phyloP scores from a whole-genome alignment of 2,329 filamentous ascomycete species.

The Diaporthe sp. region DNA sequence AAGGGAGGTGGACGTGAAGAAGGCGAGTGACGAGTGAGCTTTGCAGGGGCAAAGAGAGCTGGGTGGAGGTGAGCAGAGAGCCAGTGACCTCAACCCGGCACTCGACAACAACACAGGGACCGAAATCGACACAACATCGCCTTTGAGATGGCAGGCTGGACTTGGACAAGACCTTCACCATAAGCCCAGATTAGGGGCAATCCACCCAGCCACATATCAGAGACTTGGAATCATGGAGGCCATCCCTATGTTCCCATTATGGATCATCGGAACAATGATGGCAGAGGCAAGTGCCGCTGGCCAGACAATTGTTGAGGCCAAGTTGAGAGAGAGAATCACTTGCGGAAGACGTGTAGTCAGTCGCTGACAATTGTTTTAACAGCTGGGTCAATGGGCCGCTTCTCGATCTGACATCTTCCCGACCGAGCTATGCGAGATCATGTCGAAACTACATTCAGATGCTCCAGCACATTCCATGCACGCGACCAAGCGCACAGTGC shows the following conservation, averaged over 20 bases:
- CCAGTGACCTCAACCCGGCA: not conserved
- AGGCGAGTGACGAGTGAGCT: not conserved
- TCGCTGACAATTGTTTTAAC: conserved; percentile 23
- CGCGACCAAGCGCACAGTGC: conserved; percentile 82
- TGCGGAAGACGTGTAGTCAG: not conserved
- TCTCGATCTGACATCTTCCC: conserved; percentile 97
- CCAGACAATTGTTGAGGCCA: not conserved
- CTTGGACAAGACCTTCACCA: not conserved
- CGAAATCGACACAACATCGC: too few species aligned
- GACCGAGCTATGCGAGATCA: conserved; percentile 87
- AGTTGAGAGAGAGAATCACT: not conserved
- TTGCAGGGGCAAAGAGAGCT: not conserved
- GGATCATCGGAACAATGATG: not conserved
- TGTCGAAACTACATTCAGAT: conserved; percentile 96
- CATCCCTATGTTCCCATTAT: not conserved
- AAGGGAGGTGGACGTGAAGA: too few species aligned
- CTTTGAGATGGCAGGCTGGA: not conserved
- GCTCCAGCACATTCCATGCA: conserved; percentile 91
- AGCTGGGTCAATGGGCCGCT: conserved; percentile 98
- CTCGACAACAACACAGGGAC: not conserved
- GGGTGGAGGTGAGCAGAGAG: not conserved
- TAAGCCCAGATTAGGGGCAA: not conserved
- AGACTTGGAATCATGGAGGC: not conserved
- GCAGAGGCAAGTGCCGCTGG: not conserved
- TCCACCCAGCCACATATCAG: not conserved